These are phyloP conservation scores for Hibiscus mutabilis DNA, from an alignment of 345 rosid genomes.

Conservation along the genomic window DNA sequence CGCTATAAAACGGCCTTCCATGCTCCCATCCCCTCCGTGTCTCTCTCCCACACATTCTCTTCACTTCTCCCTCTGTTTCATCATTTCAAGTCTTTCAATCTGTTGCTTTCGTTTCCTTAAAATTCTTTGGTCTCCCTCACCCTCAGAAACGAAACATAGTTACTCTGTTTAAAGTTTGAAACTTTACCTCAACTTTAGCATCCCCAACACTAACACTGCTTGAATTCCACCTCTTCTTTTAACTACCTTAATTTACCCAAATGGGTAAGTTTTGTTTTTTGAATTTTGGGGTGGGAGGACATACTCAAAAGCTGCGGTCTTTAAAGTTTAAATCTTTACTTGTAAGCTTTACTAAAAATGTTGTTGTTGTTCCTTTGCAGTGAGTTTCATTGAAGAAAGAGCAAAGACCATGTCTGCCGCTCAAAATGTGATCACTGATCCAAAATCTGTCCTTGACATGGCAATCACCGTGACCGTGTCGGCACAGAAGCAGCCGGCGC, in stretches of 20 bases:
- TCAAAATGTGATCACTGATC: slow-evolving; percentile 50
- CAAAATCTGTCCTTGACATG: slow-evolving; percentile 33
- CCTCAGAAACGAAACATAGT: too few relatives aligned
- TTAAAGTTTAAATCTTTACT: neutral
- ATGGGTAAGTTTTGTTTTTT: slow-evolving; percentile 23
- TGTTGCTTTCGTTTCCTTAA: too few relatives aligned
- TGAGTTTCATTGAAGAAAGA: slow-evolving; percentile 27
- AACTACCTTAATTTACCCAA: neutral
- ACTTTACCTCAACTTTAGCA: too few relatives aligned
- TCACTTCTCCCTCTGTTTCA: neutral
- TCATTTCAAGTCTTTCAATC: neutral
- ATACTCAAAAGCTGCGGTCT: neutral
- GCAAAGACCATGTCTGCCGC: slow-evolving; percentile 20
- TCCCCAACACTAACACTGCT: neutral
- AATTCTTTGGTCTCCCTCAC: too few relatives aligned
- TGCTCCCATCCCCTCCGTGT: neutral
- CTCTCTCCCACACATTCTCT: slow-evolving; percentile 19
- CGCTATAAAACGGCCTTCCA: slow-evolving; percentile 23
- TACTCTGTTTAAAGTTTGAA: neutral
- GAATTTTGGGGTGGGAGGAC: neutral
- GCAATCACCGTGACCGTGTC: slow-evolving; percentile 25
- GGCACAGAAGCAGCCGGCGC: slow-evolving; percentile 49
- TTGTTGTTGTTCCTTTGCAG: slow-evolving; percentile 8
- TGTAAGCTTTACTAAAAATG: neutral
- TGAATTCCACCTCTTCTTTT: neutral